Evolutionary conservation across 1,284 basidiomycete genomes (phyloP), one percentile per base, ranked within the genome.

Genomic region (Salmacisia buchloeana): DNA sequence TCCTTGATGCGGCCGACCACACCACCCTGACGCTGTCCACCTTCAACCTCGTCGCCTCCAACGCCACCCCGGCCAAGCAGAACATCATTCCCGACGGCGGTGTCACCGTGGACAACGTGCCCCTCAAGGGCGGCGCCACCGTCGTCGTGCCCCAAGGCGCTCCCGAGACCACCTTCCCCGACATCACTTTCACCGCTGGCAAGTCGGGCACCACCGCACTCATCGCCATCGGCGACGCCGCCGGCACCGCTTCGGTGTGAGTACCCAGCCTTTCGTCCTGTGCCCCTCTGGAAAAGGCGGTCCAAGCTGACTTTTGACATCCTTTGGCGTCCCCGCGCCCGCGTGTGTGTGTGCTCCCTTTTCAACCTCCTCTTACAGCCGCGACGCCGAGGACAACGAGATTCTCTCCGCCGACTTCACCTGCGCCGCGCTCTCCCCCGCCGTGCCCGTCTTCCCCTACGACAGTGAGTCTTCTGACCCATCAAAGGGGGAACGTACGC

Each of bases 381-480:
- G 25, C 27, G 49, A 54, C 49, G 3, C 49, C 49, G 49, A 54
- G 13, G 49, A 31, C 25, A 54, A 54, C 27, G 49, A 54, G 27
- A 54, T 54, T n/a, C 49, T 54, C 49, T 27, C 25, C 29, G 34
- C 34, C 49, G 49, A 54, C 49, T 54, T 54, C 49, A 54, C 49
- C 13, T 54, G 49, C 49, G 31, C 33, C 18, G 49, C 49, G 27
- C 49, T 33, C 29, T 31, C 25, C 13, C 49, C 49, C 49, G 34
- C 12, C 49, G 29, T 33, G 6, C 27, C 27, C 29, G 27, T 54
- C 49, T 33, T 54, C 49, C 49, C 49, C 27, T 54, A 31, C 49
- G 29, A 52, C 46, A 52, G n/a, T n/a, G n/a, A n/a, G n/a, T n/a
- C n/a, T n/a, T n/a, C n/a, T n/a, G n/a, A n/a, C n/a, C n/a, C n/a